Conservation (phyloP, 768 basidiomycete species). For the Mycena epipterygia region DNA sequence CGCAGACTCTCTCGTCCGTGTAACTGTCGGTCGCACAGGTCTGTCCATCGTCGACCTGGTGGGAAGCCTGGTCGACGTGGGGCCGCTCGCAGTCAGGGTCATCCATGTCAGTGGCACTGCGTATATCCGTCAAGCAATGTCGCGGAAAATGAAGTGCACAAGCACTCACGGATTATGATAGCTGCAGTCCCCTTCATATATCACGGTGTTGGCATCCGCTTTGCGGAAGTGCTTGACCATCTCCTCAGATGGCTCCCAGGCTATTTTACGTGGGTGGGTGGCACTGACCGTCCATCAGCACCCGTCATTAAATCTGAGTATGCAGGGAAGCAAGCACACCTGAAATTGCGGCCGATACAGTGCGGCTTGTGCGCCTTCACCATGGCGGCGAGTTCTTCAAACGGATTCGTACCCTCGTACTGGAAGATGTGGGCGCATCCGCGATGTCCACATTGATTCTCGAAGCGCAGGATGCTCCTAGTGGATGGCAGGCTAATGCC, state of each 20-base stretch:
- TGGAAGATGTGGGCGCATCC: slow-evolving; percentile 16
- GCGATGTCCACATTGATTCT: background rate
- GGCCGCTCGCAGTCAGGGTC: no score
- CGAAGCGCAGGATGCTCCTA: background rate
- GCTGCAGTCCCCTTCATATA: no score
- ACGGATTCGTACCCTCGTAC: background rate
- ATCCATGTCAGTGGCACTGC: background rate
- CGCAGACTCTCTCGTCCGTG: no score
- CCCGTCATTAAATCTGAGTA: no score
- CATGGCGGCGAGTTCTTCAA: background rate
- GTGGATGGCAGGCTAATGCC: background rate
- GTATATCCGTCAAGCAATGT: background rate
- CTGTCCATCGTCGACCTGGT: no score
- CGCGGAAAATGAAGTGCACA: no score
- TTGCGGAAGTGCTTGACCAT: background rate
- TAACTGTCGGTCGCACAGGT: no score
- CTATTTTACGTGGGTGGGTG: background rate
- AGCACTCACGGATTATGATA: no score
- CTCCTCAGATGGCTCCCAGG: background rate
- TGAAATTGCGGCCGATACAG: background rate
- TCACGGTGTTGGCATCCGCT: background rate
- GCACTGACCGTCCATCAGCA: background rate
- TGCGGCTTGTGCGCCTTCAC: background rate
- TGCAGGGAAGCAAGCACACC: background rate
- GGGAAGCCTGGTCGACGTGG: no score